phyloP scores from a whole-genome alignment of 2,329 filamentous ascomycete species.

The Colletotrichum kahawae region DNA sequence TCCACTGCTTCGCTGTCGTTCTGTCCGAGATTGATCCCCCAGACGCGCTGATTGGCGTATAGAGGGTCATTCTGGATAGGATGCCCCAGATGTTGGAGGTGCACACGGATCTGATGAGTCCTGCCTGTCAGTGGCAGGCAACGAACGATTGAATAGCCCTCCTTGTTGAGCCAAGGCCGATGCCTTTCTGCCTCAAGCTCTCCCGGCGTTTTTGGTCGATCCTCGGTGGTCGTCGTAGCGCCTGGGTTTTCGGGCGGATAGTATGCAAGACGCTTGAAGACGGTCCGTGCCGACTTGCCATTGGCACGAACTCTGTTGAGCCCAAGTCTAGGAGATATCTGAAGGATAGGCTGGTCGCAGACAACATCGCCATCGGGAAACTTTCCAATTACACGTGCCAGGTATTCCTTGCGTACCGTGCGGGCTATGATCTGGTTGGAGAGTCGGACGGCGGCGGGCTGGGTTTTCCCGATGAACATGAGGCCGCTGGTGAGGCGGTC shows the following conservation, averaged over 20 bases:
- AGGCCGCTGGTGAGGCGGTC: conserved; percentile 94
- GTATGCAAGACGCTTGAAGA: conserved; percentile 93
- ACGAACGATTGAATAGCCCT: conserved; percentile 92
- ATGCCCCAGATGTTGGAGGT: conserved; percentile 91
- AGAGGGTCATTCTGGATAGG: conserved; percentile 98
- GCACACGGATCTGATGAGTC: conserved; percentile 93
- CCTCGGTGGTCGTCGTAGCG: conserved; percentile 24
- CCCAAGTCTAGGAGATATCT: conserved; percentile 93
- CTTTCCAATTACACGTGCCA: conserved; percentile 87
- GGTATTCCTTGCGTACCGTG: conserved; percentile 92
- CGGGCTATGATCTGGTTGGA: conserved; percentile 77
- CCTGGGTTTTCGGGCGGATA: conserved; percentile 63
- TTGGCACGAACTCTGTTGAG: conserved; percentile 93
- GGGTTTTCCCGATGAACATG: conserved; percentile 95
- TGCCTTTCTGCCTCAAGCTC: conserved; percentile 26
- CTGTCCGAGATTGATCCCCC: conserved; percentile 78
- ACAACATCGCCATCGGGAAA: conserved; percentile 92
- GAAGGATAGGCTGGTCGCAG: conserved; percentile 91
- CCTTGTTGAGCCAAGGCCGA: conserved; percentile 55
- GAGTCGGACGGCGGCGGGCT: conserved; percentile 78
- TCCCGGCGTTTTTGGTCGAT: conserved; percentile 28
- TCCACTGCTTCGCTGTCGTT: conserved; percentile 68
- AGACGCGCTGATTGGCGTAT: conserved; percentile 93
- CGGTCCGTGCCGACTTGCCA: conserved; percentile 86
- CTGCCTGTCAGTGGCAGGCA: conserved; percentile 92